Evolutionary conservation across 345 rosid genomes (phyloP).

Genomic region (Eucalyptus globulus): DNA sequence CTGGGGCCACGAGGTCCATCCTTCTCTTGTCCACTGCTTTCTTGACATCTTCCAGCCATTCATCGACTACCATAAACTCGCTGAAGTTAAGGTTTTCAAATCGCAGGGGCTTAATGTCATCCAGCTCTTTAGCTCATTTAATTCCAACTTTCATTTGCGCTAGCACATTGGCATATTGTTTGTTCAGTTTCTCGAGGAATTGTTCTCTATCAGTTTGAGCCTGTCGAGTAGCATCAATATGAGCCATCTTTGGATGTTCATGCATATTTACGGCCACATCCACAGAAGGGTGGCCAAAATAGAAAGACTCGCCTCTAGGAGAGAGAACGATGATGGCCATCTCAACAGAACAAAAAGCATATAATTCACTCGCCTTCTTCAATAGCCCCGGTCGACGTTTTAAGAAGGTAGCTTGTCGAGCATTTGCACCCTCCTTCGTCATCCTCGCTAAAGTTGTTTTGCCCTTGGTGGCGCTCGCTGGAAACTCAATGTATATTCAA

Average conservation of each 20-base stretch:
- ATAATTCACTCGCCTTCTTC: constrained; percentile 38
- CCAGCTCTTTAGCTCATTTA: constrained; percentile 1
- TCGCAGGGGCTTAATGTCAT: neutral
- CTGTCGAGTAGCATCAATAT: neutral
- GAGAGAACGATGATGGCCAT: constrained; percentile 42
- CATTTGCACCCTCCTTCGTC: neutral
- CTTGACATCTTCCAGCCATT: neutral
- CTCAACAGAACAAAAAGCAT: constrained; percentile 27
- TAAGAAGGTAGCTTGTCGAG: constrained; percentile 41
- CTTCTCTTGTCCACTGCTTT: neutral
- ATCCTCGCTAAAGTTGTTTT: neutral
- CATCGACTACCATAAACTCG: neutral
- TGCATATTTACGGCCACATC: constrained; percentile 8
- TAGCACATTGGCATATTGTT: neutral
- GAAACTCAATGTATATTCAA: neutral
- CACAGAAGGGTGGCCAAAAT: constrained; percentile 38
- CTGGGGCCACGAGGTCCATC: neutral
- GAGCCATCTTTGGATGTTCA: neutral
- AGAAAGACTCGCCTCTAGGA: constrained; percentile 36
- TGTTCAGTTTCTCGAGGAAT: neutral
- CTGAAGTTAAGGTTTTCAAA: neutral
- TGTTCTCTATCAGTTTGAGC: neutral
- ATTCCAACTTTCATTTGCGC: constrained; percentile 2
- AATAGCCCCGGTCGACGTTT: constrained; percentile 38
- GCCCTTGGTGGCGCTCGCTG: rapidly evolving